Percentiles rank a stretch among this genome's conserved stretches.
Evolutionary conservation across 2,329 filamentous ascomycete genomes (phyloP).

Genomic region (Lizonia empirigonia): DNA sequence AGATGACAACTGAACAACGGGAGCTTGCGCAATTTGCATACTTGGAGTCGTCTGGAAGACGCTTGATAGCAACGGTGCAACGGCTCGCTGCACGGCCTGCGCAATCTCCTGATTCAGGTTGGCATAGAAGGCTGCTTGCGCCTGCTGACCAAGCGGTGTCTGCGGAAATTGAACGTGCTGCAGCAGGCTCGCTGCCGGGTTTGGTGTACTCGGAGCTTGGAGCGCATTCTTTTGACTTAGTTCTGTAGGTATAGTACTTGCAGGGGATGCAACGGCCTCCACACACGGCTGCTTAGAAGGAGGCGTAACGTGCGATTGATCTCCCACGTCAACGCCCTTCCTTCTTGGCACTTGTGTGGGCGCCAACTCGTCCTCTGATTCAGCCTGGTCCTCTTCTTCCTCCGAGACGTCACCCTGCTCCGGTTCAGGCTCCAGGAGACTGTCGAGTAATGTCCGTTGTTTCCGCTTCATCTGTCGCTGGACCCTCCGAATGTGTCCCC

Average conservation of each 20-base stretch:
- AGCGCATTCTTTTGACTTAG: not conserved
- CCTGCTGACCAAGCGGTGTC: conserved; percentile 38
- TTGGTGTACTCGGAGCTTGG: conserved; percentile 22
- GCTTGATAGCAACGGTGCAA: conserved; percentile 27
- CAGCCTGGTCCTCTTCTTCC: conserved; percentile 12
- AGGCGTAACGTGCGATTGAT: not conserved
- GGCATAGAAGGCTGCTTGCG: conserved; percentile 34
- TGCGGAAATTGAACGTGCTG: conserved; percentile 37
- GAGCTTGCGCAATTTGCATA: conserved; percentile 4
- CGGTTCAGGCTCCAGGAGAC: conserved; percentile 35
- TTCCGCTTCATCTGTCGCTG: conserved; percentile 32
- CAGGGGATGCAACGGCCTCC: not conserved
- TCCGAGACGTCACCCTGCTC: conserved; percentile 47
- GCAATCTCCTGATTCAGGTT: conserved; percentile 31
- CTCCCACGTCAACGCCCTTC: conserved; percentile 4
- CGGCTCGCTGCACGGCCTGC: conserved; percentile 34
- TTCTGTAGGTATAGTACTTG: not conserved
- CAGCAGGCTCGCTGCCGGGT: conserved; percentile 26
- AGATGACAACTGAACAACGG: conserved; percentile 4
- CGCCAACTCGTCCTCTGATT: conserved; percentile 41
- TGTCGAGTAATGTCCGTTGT: conserved; percentile 30
- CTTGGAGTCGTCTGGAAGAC: conserved; percentile 20
- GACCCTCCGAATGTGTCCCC: conserved; percentile 78
- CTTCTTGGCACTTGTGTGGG: conserved; percentile 23
- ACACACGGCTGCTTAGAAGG: not conserved